Conservation (phyloP, 2,329 filamentous ascomycete species). For the Aspergillus clavatus region DNA sequence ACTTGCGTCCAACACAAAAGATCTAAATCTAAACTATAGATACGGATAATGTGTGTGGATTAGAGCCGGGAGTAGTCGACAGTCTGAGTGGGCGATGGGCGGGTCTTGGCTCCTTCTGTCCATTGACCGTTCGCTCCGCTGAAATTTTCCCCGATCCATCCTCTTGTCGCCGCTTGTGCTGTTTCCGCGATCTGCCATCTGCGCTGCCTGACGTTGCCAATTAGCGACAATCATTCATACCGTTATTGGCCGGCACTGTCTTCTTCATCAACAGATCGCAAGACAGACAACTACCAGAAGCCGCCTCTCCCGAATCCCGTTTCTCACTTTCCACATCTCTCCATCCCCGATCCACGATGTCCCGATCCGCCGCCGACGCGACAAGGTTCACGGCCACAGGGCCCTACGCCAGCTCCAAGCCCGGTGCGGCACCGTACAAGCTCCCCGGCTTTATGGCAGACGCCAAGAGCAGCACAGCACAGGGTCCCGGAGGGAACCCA, state of each 20-base stretch:
- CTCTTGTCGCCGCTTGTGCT: slow-evolving; percentile 8
- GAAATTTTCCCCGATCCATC: slow-evolving; percentile 26
- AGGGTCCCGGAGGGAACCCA: slow-evolving; percentile 24
- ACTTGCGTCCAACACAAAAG: too few relatives aligned
- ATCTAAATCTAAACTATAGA: slow-evolving; percentile 1
- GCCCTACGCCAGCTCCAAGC: slow-evolving; percentile 45
- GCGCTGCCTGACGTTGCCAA: background rate
- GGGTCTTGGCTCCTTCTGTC: background rate
- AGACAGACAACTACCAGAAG: too few relatives aligned
- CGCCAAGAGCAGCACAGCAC: slow-evolving; percentile 12
- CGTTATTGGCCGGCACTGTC: background rate
- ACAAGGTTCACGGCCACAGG: slow-evolving; percentile 49
- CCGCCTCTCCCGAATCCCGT: too few relatives aligned
- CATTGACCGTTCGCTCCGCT: slow-evolving; percentile 1
- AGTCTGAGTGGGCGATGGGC: too few relatives aligned
- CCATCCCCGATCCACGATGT: slow-evolving; percentile 29
- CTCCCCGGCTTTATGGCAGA: slow-evolving; percentile 26
- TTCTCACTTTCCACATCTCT: slow-evolving; percentile 6
- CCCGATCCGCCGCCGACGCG: slow-evolving; percentile 46
- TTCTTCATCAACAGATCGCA: too few relatives aligned
- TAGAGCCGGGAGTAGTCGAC: too few relatives aligned
- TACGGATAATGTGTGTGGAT: background rate
- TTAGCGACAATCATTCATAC: background rate
- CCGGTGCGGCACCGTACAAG: slow-evolving; percentile 29
- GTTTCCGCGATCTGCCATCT: slow-evolving; percentile 9